A percentile compares a stretch with the other conserved stretches of the same genome.
These are phyloP conservation scores for Paramyrothecium roridum DNA, from an alignment of 2,329 filamentous ascomycete species.

Conservation along the genomic window DNA sequence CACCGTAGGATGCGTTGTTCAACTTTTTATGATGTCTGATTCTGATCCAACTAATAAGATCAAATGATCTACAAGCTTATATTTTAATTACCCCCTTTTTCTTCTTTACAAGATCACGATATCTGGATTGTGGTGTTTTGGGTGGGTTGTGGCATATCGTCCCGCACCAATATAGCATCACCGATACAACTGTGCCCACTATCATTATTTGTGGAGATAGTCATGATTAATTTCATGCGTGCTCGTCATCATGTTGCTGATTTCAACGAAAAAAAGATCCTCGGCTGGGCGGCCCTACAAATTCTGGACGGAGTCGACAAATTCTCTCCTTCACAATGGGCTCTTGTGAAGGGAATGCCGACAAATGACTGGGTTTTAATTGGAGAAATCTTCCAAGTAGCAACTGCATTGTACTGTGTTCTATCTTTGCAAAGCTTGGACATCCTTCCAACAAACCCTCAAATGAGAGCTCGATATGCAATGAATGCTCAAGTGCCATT, in stretches of 20 bases:
- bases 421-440: neutral
- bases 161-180: no score
- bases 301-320: neutral
- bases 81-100: no score
- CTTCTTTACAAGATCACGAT: no score
- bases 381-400: neutral
- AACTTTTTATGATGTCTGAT: no score
- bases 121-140: no score
- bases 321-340: neutral
- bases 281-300: slow-evolving; percentile 1
- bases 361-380: neutral
- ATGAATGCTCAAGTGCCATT: neutral
- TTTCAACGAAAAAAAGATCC: slow-evolving; percentile 8
- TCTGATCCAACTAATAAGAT: no score
- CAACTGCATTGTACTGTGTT: neutral
- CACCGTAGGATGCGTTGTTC: no score
- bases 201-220: slow-evolving; percentile 26
- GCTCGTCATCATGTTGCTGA: slow-evolving; percentile 9
- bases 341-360: neutral
- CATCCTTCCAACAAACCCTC: neutral
- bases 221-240: slow-evolving; percentile 33
- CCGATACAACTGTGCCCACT: slow-evolving; percentile 26
- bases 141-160: no score
- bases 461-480: no score
- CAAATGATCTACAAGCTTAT: no score